Base-by-base conservation (phyloP, 768 basidiomycete genomes). In the Pisolithus microcarpus region DNA sequence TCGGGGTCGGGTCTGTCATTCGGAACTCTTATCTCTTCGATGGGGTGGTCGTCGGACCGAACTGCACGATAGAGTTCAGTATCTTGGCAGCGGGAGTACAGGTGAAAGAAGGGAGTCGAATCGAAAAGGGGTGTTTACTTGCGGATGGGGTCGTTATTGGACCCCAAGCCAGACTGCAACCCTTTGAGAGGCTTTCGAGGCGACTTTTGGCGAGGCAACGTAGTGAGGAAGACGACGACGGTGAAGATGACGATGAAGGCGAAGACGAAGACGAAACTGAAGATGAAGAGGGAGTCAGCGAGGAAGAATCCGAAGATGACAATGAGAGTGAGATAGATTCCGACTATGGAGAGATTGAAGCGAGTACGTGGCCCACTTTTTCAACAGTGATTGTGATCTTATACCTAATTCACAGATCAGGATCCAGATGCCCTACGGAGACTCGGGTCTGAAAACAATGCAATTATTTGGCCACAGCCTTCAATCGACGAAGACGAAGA, bases 11-110 rank as follows among this genome's bases (percentile, higher is more conserved):
- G 8, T 79, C 82, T 19, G 70, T 80, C 52, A 78, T 99, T 51
- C 73, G 74, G 28, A 72, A 87, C 61, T 84, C 90, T 26, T 95
- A 92, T 59, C 75, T 97, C 43, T 93, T 92, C 61, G 88, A 93
- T 57, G 80, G 80, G 49, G 84, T 84, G 15, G 62, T 74, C 37
- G 74, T 97, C 48, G 89, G 84, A 26, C 75, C 84, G 50, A 77
- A 81, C 42, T 85, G 83, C 60, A 71, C 77, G n/a, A 72, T 98
- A 45, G 77, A 82, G 58, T 74, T 80, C 54, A 86, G 88, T 52
- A 91, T 98, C 52, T 67, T 99, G 19, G 95, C 93, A 4, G 73
- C 81, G 21, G 79, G 78, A 9, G 91, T 87, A n/a, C 67, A 68
- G 30, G 76, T 99, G 48, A 80, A 78, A 52, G 83, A 87, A 52